A percentile compares a stretch with the other conserved stretches of the same genome.
These are phyloP conservation scores for Candida jianshihensis DNA, from an alignment of 805 yeast genomes.

Conservation along the genomic window DNA sequence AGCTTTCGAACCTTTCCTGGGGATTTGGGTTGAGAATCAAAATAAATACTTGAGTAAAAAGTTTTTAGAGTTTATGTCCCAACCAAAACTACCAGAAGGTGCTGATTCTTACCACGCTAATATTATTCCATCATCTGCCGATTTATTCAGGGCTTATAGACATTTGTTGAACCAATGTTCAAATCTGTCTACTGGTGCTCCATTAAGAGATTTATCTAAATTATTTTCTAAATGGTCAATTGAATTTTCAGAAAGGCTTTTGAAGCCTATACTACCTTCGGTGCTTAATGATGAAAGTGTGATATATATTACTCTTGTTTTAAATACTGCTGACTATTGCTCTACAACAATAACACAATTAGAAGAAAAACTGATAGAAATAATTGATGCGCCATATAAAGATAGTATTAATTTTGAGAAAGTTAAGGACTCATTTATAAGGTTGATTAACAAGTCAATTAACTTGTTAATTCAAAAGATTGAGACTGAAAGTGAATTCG, in stretches of 20 bases:
- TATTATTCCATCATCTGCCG: constrained; percentile 83
- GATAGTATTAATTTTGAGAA: constrained; percentile 44
- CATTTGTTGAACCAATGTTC: constrained; percentile 65
- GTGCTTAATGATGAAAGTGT: constrained; percentile 51
- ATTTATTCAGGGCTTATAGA: constrained; percentile 72
- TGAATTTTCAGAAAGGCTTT: constrained; percentile 47
- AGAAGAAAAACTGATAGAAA: constrained; percentile 47
- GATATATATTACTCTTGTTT: constrained; percentile 57
- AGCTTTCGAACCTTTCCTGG: constrained; percentile 80
- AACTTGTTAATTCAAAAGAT: constrained; percentile 50
- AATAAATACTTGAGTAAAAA: constrained; percentile 55
- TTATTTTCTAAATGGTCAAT: constrained; percentile 62
- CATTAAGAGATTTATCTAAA: constrained; percentile 37
- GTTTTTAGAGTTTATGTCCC: constrained; percentile 56
- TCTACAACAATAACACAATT: constrained; percentile 71
- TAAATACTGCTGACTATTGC: constrained; percentile 89
- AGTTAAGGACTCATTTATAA: constrained; percentile 50
- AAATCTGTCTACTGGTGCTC: constrained; percentile 40
- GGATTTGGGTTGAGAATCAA: constrained; percentile 83
- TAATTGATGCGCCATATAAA: constrained; percentile 34
- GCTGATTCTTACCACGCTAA: constrained; percentile 46
- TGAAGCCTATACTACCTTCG: constrained; percentile 43
- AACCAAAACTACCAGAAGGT: constrained; percentile 45
- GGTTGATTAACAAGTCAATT: constrained; percentile 51
- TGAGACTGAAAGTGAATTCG: constrained; percentile 51